These are phyloP conservation scores for Zostera marina DNA, from an alignment of 116 monocot genomes.

Conservation along the genomic window DNA sequence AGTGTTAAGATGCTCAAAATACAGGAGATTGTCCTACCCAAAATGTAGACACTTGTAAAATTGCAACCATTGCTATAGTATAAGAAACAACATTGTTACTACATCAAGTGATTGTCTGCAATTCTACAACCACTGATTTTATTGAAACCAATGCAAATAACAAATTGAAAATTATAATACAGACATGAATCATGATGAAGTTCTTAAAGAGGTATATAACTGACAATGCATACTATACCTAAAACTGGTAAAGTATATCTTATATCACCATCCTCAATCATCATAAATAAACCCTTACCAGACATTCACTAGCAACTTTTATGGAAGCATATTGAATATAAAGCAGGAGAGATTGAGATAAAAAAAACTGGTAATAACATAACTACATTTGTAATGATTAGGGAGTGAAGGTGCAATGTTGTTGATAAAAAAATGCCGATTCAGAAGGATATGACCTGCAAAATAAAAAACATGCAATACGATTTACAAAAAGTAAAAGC, in stretches of 20 bases:
- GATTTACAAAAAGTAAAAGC: neutral
- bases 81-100: neutral
- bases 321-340: neutral
- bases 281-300: neutral
- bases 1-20: constrained; percentile 42
- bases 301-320: neutral
- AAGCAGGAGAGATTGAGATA: neutral
- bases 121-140: too few species aligned
- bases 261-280: too few species aligned
- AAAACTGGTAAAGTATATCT: too few species aligned
- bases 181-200: too few species aligned
- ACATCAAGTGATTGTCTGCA: neutral
- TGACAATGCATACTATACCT: too few species aligned
- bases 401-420: neutral
- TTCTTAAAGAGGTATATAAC: too few species aligned
- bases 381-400: neutral
- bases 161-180: too few species aligned
- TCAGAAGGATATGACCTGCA: constrained; percentile 92
- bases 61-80: neutral
- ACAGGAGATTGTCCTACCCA: neutral
- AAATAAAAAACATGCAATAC: constrained; percentile 5
- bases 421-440: neutral
- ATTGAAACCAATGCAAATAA: too few species aligned
- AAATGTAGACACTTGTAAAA: neutral
- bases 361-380: neutral